Base-by-base conservation (phyloP, 352 stramenopile species). In the Halophytophthora polymorphica region DNA sequence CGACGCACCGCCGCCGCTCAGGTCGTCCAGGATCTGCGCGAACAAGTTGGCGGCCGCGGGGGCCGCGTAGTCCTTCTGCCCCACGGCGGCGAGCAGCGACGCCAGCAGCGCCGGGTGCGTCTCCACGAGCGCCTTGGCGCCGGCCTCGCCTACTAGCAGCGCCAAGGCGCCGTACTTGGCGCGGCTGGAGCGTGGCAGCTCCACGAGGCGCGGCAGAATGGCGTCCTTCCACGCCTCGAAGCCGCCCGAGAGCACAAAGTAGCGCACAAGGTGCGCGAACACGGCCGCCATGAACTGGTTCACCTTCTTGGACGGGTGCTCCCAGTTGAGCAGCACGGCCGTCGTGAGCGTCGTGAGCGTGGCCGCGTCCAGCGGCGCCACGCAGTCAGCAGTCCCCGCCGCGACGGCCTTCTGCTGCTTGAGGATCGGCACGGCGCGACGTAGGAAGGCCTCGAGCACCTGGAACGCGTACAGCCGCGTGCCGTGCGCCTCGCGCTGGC, bases 201-300 rank as follows among this genome's bases (percentile, higher is more conserved):
- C 69, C 11, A 88, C 71, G 10, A 93, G 56, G 25, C 73, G 67
- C 2, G 50, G 34, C 21, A 88, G 64, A 2, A 84, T 74, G 14
- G 28, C 23, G 6, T 58, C 21, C 60, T 73, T 85, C 80, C 80
- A 91, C 14, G 55, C 41, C 3, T 73, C 52, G 25, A 84, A 85
- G 1, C 37, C 58, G 19, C 44, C 38, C 14, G 59, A 57, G 28
- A 84, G 66, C 11, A 71, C 61, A 17, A 81, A 75, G 49, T 86
- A 85, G 45, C 72, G 67, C 17, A 93, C 76, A 17, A 91, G 72
- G 28, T 90, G 78, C 7, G 67, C 68, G 46, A 93, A 93, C 50
- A 93, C 77, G n/a, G 62, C 55, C 49, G 80, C 66, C 83, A 93
- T 91, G 33, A 91, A 91, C 64, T 93, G 83, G 45, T 93, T 91